Percentiles rank a stretch among this genome's conserved stretches.
Conservation (phyloP, 768 basidiomycete genomes). For the Phylloporus rhodoxanthus region DNA sequence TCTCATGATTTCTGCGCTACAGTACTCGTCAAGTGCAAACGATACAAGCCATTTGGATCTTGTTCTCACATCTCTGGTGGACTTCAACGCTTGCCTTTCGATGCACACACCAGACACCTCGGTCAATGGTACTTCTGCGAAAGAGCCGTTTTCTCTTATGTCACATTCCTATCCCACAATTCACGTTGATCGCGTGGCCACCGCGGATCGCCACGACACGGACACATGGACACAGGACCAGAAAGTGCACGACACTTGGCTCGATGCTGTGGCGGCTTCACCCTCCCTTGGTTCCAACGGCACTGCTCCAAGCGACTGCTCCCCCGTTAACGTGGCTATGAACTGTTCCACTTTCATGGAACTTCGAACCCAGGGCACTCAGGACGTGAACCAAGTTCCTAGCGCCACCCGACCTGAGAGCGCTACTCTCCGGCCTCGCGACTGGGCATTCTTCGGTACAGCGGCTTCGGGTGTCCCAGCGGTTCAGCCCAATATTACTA, state of each 20-base stretch:
- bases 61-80: not conserved
- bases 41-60: not conserved
- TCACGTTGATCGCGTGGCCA: constrained; percentile 18
- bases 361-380: not conserved
- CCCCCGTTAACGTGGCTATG: not conserved
- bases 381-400: not conserved
- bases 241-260: constrained; percentile 7
- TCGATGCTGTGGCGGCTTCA: constrained; percentile 7
- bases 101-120: constrained; percentile 8
- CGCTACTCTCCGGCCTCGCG: not conserved
- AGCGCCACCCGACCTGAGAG: not conserved
- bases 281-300: constrained; percentile 9
- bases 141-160: constrained; percentile 4
- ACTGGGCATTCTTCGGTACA: constrained; percentile 4
- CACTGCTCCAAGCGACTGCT: not conserved
- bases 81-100: constrained; percentile 7
- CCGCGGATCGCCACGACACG: constrained; percentile 22
- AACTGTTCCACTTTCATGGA: constrained; percentile 5
- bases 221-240: constrained; percentile 18
- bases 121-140: not conserved
- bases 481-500: not conserved
- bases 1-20: constrained; percentile 6
- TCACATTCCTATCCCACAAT: constrained; percentile 6
- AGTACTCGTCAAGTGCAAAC: constrained; percentile 1
- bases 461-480: not conserved